phyloP scores from a whole-genome alignment of 495 filamentous ascomycete genomes.

The Collariella sp. region DNA sequence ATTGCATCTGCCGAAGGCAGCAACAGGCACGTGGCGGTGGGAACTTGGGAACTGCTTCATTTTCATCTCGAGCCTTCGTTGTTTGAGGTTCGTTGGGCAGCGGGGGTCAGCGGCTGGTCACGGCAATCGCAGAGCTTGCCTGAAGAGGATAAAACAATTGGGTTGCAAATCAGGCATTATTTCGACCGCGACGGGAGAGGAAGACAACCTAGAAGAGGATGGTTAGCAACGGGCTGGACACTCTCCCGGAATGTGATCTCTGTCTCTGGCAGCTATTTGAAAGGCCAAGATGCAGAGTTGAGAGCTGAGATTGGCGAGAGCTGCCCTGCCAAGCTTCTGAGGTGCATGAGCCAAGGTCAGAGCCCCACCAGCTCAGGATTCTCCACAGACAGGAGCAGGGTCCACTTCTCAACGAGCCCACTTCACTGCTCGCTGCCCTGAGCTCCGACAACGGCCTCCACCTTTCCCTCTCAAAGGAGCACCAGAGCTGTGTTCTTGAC shows the following conservation, averaged over 20 bases:
- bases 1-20: constrained; percentile 1
- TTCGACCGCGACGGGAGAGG: no score
- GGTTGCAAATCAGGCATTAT: no score
- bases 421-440: neutral
- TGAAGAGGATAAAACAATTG: no score
- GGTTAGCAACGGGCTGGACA: no score
- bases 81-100: no score
- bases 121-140: neutral
- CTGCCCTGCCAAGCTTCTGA: neutral
- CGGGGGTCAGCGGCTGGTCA: no score
- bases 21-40: constrained; percentile 1
- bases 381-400: neutral
- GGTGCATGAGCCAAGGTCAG: neutral
- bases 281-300: no score
- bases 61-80: no score
- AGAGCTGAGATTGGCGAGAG: neutral
- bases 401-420: neutral
- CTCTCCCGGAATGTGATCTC: no score
- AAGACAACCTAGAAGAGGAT: no score
- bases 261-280: no score
- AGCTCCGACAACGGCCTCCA: constrained; percentile 4
- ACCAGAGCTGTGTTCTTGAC: neutral
- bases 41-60: neutral
- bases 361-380: neutral
- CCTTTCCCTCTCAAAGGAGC: neutral